Conservation (phyloP, 495 filamentous ascomycete genomes). For the Bacidia gigantensis region DNA sequence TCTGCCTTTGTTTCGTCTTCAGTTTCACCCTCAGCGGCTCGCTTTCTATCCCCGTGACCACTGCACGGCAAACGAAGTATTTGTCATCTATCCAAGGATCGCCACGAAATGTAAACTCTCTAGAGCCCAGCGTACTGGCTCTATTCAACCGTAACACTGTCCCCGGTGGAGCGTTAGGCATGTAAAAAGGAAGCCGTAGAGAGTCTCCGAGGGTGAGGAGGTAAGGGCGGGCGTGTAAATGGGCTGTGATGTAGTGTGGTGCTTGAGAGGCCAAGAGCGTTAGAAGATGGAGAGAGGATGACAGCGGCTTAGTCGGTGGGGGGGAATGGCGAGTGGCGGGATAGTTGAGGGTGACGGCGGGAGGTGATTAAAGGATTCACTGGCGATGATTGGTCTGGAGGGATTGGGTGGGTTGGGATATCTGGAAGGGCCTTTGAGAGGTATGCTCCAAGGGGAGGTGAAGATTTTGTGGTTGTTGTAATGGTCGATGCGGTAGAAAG, state of each 20-base stretch:
- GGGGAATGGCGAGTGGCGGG: conserved; percentile 20
- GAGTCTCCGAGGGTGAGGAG: conserved; percentile 78
- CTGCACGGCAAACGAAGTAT: conserved; percentile 71
- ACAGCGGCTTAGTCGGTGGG: conserved; percentile 19
- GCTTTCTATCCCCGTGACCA: conserved; percentile 71
- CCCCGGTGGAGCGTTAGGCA: conserved; percentile 69
- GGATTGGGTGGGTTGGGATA: conserved; percentile 28
- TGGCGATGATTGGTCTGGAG: conserved; percentile 22
- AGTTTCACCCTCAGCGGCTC: conserved; percentile 78
- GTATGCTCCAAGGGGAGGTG: conserved; percentile 7
- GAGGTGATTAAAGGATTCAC: conserved; percentile 13
- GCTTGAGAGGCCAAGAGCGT: conserved; percentile 66
- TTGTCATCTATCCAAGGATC: conserved; percentile 62
- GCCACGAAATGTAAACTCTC: conserved; percentile 82
- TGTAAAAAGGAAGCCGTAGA: conserved; percentile 85
- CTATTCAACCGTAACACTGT: conserved; percentile 78
- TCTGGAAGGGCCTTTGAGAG: conserved; percentile 18
- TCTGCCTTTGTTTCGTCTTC: conserved; percentile 85
- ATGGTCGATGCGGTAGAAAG: conserved; percentile 13
- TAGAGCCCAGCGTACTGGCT: conserved; percentile 61
- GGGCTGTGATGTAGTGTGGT: conserved; percentile 71
- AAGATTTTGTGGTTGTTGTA: conserved; percentile 12
- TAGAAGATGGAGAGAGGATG: conserved; percentile 39
- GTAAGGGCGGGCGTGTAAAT: conserved; percentile 80
- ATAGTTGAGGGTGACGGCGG: conserved; percentile 17